Conservation (phyloP, 78 protist genomes). For the Planoprotostelium fungivorum region DNA sequence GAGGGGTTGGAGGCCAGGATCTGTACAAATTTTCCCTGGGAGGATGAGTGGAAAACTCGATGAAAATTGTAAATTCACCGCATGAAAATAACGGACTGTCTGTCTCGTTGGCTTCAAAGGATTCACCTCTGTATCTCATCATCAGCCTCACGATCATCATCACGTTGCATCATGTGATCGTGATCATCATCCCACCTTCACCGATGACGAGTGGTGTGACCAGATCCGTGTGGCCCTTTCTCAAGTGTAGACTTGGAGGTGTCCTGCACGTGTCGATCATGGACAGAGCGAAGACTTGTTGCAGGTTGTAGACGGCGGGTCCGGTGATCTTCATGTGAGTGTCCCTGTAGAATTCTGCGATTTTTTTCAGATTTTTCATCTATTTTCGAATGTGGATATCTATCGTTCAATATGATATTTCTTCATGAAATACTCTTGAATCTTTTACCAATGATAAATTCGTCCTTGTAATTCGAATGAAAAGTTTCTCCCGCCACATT, state of each 20-base stretch:
- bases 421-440: too few species aligned
- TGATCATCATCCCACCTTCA: too few species aligned
- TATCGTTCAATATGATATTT: too few species aligned
- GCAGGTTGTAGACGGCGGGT: conserved; percentile 26
- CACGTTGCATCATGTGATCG: too few species aligned
- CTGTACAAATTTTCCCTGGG: conserved; percentile 17
- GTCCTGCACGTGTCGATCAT: neutral
- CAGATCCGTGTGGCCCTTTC: neutral
- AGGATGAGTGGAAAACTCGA: neutral
- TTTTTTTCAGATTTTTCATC: too few species aligned
- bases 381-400: too few species aligned
- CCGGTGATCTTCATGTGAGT: conserved; percentile 58
- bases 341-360: conserved; percentile 29
- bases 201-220: neutral
- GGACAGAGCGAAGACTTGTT: neutral
- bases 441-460: too few species aligned
- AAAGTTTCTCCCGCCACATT: too few species aligned
- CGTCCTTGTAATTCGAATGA: neutral
- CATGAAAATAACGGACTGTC: neutral
- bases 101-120: neutral
- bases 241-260: neutral
- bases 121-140: neutral
- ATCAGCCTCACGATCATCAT: too few species aligned
- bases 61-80: neutral
- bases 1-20: conserved; percentile 30